Conservation (phyloP, 2,329 filamentous ascomycete species). For the Diaporthe velutina region DNA sequence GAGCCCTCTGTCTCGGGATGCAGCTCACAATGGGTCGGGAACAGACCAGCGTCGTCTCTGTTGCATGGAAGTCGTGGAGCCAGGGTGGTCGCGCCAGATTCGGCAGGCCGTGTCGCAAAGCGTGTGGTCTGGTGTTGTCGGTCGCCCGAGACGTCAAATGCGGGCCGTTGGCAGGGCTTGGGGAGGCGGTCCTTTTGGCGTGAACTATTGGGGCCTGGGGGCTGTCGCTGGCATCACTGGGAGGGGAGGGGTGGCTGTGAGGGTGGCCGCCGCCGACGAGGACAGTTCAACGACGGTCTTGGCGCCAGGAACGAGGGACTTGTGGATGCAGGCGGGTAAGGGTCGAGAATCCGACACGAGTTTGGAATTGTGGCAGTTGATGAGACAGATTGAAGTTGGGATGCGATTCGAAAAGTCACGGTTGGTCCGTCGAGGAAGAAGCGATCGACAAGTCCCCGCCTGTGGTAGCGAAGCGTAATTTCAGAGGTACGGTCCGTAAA, state of each 20-base stretch:
- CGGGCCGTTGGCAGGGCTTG: conserved; percentile 30
- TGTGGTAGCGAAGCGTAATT: conserved; percentile 47
- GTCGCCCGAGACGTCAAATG: conserved; percentile 28
- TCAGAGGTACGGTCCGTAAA: conserved; percentile 40
- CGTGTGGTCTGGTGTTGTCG: conserved; percentile 27
- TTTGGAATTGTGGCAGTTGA: conserved; percentile 25
- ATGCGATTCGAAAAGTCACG: conserved; percentile 37
- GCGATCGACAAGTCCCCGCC: conserved; percentile 49
- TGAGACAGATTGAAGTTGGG: conserved; percentile 35
- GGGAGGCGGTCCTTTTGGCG: conserved; percentile 32
- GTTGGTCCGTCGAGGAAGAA: conserved; percentile 42
- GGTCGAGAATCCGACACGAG: conserved; percentile 24
- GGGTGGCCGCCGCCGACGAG: conserved; percentile 27
- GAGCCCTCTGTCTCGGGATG: conserved; percentile 32
- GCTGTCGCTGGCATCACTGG: conserved; percentile 39
- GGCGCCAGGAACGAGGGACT: conserved; percentile 35
- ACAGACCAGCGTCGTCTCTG: conserved; percentile 37
- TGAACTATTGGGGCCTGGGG: conserved; percentile 32
- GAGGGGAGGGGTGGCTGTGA: conserved; percentile 28
- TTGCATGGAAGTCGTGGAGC: conserved; percentile 34
- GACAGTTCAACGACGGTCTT: conserved; percentile 37
- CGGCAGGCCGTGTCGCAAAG: conserved; percentile 37
- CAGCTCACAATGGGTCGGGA: conserved; percentile 38
- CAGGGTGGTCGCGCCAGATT: conserved; percentile 20
- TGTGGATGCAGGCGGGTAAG: conserved; percentile 31